Conservation (phyloP, 805 yeast genomes). For the Starmerella sirachaensis region DNA sequence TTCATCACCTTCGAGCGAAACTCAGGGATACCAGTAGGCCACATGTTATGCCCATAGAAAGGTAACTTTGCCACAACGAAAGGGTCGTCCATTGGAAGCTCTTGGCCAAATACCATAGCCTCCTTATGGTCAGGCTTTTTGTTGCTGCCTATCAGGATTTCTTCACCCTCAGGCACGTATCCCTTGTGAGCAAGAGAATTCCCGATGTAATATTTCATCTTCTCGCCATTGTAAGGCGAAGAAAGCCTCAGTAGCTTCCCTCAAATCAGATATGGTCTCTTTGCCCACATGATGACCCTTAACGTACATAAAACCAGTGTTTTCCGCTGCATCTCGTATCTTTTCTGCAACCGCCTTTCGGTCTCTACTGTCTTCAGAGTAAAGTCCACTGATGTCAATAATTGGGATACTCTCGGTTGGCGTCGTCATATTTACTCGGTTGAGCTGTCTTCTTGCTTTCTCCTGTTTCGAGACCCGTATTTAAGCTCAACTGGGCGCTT, state of each 20-base stretch:
- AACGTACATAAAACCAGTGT: constrained; percentile 44
- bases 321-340: constrained; percentile 36
- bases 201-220: constrained; percentile 31
- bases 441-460: too few species aligned
- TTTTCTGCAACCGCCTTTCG: constrained; percentile 15
- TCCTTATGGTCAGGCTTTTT: constrained; percentile 44
- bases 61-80: constrained; percentile 30
- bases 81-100: constrained; percentile 16
- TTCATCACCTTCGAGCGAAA: constrained; percentile 34
- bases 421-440: too few species aligned
- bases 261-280: constrained; percentile 27
- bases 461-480: too few species aligned
- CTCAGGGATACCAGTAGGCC: constrained; percentile 40
- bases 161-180: constrained; percentile 11
- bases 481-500: too few species aligned
- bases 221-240: constrained; percentile 38
- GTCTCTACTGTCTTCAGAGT: constrained; percentile 1
- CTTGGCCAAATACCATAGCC: constrained; percentile 44
- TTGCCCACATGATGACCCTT: constrained; percentile 29
- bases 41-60: constrained; percentile 46
- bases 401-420: constrained; percentile 6
- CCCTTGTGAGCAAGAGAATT: constrained; percentile 42
- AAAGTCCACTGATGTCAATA: constrained; percentile 9
- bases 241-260: constrained; percentile 31
- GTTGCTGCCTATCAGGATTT: not conserved